These are phyloP conservation scores for Paramecium pentaurelia DNA, from an alignment of 73 alveolate species.

Conservation along the genomic window DNA sequence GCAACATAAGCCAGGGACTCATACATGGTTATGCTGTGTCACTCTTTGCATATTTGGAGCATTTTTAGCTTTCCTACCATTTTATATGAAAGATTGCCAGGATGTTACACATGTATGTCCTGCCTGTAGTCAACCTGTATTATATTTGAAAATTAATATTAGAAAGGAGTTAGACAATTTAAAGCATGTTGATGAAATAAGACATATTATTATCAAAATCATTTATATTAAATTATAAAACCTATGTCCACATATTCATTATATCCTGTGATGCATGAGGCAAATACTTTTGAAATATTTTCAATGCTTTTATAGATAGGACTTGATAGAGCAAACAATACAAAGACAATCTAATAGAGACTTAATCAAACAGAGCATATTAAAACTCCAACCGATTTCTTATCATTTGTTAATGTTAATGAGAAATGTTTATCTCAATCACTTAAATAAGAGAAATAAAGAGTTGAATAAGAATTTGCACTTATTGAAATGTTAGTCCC, in stretches of 20 bases:
- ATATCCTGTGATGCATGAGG: background rate
- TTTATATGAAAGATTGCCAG: background rate
- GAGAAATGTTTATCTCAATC: background rate
- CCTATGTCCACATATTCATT: constrained; percentile 17
- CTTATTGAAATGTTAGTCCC: constrained; percentile 1
- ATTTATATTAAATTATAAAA: background rate
- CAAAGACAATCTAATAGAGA: background rate
- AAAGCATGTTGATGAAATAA: background rate
- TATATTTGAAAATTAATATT: background rate
- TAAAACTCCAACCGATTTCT: background rate
- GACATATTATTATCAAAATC: background rate
- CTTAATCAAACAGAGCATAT: background rate
- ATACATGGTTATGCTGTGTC: constrained; percentile 26
- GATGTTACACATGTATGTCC: constrained; percentile 26
- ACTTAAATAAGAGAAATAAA: background rate
- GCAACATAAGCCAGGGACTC: background rate
- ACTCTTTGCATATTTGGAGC: background rate
- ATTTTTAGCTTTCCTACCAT: constrained; percentile 5
- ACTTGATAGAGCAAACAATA: background rate
- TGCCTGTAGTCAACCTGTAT: background rate
- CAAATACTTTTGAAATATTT: background rate
- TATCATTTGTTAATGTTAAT: constrained; percentile 9
- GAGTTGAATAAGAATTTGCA: constrained; percentile 20
- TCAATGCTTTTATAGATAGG: background rate
- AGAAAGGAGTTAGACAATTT: constrained; percentile 15